Percentiles rank a stretch among this genome's conserved stretches.
Evolutionary conservation across 2,329 filamentous ascomycete species (phyloP).

Genomic region (Aspergillus sp.): DNA sequence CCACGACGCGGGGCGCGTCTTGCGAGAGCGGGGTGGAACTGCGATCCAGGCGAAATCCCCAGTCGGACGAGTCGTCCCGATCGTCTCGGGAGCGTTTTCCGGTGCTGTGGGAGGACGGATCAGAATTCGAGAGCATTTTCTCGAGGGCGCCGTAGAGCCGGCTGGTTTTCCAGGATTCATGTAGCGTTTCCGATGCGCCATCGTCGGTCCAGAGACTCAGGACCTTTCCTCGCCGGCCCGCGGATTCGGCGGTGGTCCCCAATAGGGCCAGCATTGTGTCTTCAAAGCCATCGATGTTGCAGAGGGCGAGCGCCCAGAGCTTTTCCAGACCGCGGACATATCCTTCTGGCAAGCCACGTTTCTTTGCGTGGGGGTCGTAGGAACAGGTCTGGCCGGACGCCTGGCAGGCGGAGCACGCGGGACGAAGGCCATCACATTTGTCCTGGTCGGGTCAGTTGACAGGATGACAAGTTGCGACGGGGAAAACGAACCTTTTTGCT

Average conservation of each 20-base stretch:
- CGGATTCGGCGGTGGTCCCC: conserved; percentile 33
- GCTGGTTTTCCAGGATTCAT: conserved; percentile 46
- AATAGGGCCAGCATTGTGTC: conserved; percentile 40
- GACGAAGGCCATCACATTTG: conserved; percentile 46
- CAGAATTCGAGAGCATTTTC: conserved; percentile 38
- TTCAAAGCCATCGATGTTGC: conserved; percentile 46
- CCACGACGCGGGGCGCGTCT: conserved; percentile 31
- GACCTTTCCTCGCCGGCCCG: conserved; percentile 31
- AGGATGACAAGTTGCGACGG: neutral
- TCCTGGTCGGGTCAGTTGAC: conserved; percentile 24
- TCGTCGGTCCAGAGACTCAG: conserved; percentile 42
- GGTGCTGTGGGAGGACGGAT: conserved; percentile 20
- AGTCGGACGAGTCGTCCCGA: conserved; percentile 25
- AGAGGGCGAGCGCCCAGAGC: conserved; percentile 44
- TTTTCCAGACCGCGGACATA: conserved; percentile 49
- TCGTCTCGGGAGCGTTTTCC: conserved; percentile 37
- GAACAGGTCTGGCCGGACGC: conserved; percentile 40
- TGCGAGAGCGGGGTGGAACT: conserved; percentile 27
- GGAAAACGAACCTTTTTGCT: conserved; percentile 38
- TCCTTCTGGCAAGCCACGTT: conserved; percentile 46
- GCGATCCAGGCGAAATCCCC: conserved; percentile 32
- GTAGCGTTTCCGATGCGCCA: conserved; percentile 40
- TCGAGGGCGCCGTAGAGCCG: conserved; percentile 40
- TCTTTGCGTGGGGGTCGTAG: conserved; percentile 46
- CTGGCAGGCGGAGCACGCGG: conserved; percentile 43